Evolutionary conservation across 2,329 filamentous ascomycete species (phyloP).

Genomic region (Scortechinia acanthostroma): DNA sequence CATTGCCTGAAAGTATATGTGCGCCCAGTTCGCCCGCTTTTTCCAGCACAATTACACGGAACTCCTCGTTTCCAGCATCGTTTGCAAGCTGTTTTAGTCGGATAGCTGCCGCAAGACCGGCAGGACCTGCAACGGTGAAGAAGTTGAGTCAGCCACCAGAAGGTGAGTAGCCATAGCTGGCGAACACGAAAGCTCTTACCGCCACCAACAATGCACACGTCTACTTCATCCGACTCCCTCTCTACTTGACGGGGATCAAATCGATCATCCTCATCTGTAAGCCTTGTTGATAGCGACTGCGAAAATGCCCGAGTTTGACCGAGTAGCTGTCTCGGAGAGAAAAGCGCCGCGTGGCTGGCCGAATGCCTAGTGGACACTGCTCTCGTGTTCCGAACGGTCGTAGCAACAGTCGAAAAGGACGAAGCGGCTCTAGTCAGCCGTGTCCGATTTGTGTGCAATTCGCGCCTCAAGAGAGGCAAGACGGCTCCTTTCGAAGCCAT

Average conservation of each 20-base stretch:
- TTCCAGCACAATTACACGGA: conserved; percentile 84
- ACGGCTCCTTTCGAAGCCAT: neutral
- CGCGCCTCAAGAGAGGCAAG: neutral
- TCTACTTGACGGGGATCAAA: conserved; percentile 68
- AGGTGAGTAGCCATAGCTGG: too few species aligned
- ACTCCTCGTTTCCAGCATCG: conserved; percentile 71
- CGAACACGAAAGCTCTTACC: conserved; percentile 40
- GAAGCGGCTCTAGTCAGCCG: too few species aligned
- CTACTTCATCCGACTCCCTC: conserved; percentile 85
- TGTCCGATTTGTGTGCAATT: too few species aligned
- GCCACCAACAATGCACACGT: conserved; percentile 93
- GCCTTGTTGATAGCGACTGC: conserved; percentile 23
- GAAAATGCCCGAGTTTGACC: conserved; percentile 29
- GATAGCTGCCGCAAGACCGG: conserved; percentile 87
- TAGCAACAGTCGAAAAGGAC: too few species aligned
- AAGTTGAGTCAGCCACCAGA: too few species aligned
- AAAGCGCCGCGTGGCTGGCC: neutral
- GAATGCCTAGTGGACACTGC: neutral
- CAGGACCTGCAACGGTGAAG: too few species aligned
- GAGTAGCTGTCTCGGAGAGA: too few species aligned
- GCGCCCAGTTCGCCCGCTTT: conserved; percentile 93
- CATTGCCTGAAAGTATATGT: conserved; percentile 91
- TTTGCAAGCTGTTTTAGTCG: conserved; percentile 91
- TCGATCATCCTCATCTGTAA: conserved; percentile 38
- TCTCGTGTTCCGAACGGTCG: too few species aligned